phyloP scores from a whole-genome alignment of 2,329 filamentous ascomycete species.

The Hymenoscyphus fructigenus region DNA sequence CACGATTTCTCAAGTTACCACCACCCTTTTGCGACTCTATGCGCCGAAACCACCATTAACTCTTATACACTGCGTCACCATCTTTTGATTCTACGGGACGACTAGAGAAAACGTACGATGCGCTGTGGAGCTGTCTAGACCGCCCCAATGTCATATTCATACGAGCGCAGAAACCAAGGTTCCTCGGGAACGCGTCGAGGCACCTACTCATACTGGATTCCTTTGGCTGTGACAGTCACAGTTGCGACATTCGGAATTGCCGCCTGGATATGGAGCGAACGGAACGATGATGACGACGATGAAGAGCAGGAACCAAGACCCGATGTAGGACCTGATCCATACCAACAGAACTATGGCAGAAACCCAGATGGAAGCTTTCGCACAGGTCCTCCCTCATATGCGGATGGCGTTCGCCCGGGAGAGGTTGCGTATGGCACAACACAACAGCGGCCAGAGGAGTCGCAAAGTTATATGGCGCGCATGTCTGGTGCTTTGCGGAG shows the following conservation, averaged over 20 bases:
- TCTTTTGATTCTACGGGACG: slow-evolving; percentile 8
- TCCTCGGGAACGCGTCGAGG: slow-evolving; percentile 58
- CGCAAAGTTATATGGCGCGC: slow-evolving; percentile 66
- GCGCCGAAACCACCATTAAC: slow-evolving; percentile 18
- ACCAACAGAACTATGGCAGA: slow-evolving; percentile 28
- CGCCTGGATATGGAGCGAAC: slow-evolving; percentile 93
- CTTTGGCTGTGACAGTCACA: slow-evolving; percentile 80
- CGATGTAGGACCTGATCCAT: slow-evolving; percentile 45
- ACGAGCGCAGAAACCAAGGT: slow-evolving; percentile 45
- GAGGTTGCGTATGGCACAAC: slow-evolving; percentile 45
- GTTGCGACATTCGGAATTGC: slow-evolving; percentile 83
- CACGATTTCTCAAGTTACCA: slow-evolving; percentile 13
- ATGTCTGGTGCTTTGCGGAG: slow-evolving; percentile 79
- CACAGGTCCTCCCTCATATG: slow-evolving; percentile 42
- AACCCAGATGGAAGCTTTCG: slow-evolving; percentile 35
- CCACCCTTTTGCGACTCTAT: slow-evolving; percentile 5
- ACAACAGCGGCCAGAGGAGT: slow-evolving; percentile 43
- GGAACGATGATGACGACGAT: slow-evolving; percentile 67
- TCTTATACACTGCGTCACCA: slow-evolving; percentile 8
- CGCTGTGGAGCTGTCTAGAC: slow-evolving; percentile 21
- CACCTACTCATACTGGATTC: slow-evolving; percentile 82
- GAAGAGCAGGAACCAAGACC: slow-evolving; percentile 50
- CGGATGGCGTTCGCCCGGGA: slow-evolving; percentile 40
- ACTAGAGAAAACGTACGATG: slow-evolving; percentile 25
- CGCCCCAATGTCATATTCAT: slow-evolving; percentile 58